A percentile compares a stretch with the other conserved stretches of the same genome.
Conservation (phyloP, 192 early-diverging fungal genomes). For the Coemansia sp. region DNA sequence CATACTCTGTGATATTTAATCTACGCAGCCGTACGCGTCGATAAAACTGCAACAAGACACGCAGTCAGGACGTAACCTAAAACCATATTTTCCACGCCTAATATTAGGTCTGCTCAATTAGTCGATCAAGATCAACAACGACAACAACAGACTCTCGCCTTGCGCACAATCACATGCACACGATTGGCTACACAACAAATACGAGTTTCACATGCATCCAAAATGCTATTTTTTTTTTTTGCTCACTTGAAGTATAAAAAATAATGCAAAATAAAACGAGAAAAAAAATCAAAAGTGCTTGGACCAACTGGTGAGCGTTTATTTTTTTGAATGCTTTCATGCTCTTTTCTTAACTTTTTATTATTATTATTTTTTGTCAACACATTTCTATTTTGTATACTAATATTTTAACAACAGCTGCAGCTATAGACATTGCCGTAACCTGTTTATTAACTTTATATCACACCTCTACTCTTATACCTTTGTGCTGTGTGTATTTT, state of each 20-base stretch:
- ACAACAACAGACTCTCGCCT: not conserved
- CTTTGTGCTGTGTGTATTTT: not conserved
- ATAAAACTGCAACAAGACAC: not conserved
- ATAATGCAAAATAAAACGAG: constrained; percentile 4
- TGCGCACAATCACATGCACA: not conserved
- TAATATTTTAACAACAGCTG: not conserved
- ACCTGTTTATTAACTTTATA: not conserved
- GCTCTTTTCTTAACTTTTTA: not conserved
- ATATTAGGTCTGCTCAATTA: too few relatives aligned
- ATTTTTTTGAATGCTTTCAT: not conserved
- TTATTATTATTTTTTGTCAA: not conserved
- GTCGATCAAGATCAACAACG: not conserved
- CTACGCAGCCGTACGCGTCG: too few relatives aligned
- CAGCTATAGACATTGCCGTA: too few relatives aligned
- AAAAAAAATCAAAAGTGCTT: not conserved
- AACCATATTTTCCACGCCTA: too few relatives aligned
- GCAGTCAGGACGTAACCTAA: not conserved
- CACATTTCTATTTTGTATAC: not conserved
- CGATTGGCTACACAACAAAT: not conserved
- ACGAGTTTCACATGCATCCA: not conserved
- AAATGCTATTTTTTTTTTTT: not conserved
- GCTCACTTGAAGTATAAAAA: not conserved
- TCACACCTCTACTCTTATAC: too few relatives aligned
- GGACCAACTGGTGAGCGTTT: not conserved
- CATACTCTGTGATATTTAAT: too few relatives aligned